Base-by-base conservation (phyloP, 257 asterid species). In the Solanum chilense region DNA sequence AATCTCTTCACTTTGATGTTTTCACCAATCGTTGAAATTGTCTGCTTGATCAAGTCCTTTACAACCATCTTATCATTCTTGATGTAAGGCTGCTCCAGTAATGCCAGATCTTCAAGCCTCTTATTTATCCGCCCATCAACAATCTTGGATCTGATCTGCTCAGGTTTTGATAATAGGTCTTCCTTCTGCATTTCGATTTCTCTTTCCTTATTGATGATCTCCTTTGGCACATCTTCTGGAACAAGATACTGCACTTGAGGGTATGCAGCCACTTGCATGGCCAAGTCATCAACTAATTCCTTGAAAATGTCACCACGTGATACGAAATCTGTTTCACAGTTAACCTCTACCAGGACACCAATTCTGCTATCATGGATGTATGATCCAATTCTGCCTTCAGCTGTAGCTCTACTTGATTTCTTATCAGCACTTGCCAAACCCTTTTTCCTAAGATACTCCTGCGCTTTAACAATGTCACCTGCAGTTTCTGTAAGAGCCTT, bases 251-350 rank as follows among this genome's bases (percentile, higher is more conserved):
- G 94, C 58, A 95, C 98, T 92, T 95, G 98, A 88, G 99, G 99
- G 92, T 96, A 93, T 85, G 99, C 99, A 73, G 99, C 98, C 86
- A 95, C 98, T 94, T 97, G 99, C 99, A 97, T 97, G 86, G 99
- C 98, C 71, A 97, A 90, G 93, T 96, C 98, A 80, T 93, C 98
- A 27, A 96, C 98, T 80, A 97, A 92, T 88, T 93, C 98, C 90
- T 81, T 95, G 91, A 97, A 97, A 88, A 96, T 96, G 89, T 97
- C 99, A 82, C 99, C 99, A 45, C 99, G 95, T 25, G 99, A 92
- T 73, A 95, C 99, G 85, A 96, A 97, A 92, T 97, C 99, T 7
- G 99, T 97, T 92, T 97, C 98, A 14, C 99, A 97, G 82, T 95
- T 95, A 49, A 96, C 98, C 91, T 97, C 99, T 39, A 97, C 87